Conservation (phyloP, 2,329 filamentous ascomycete genomes). For the Decorospora gaudefroyi region DNA sequence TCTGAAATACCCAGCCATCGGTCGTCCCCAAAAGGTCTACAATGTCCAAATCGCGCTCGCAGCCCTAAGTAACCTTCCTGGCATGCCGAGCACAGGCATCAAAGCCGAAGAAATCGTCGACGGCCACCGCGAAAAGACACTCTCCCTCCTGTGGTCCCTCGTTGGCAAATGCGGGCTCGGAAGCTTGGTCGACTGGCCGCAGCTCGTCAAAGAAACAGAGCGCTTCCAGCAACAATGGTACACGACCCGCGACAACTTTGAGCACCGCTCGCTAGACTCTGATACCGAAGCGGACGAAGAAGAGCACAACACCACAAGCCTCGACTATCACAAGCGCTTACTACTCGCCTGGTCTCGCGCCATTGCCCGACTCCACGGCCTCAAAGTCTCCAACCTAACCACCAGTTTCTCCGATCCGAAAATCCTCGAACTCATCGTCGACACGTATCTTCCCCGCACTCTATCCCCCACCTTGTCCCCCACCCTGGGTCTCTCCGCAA, state of each 20-base stretch:
- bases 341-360: constrained; percentile 61
- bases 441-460: constrained; percentile 56
- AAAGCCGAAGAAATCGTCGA: constrained; percentile 64
- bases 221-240: constrained; percentile 49
- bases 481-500: constrained; percentile 36
- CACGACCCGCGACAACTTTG: constrained; percentile 33
- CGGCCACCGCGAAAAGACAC: constrained; percentile 66
- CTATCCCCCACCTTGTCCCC: constrained; percentile 9
- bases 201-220: constrained; percentile 57
- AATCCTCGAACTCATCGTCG: constrained; percentile 60
- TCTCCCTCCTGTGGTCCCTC: constrained; percentile 64
- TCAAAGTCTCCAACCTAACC: constrained; percentile 59
- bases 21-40: constrained; percentile 61
- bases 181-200: constrained; percentile 60
- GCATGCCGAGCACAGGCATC: constrained; percentile 51
- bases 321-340: constrained; percentile 49
- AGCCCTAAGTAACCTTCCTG: constrained; percentile 54
- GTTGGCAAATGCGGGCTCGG: constrained; percentile 61
- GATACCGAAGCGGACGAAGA: constrained; percentile 30
- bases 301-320: too few species aligned
- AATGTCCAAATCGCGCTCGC: constrained; percentile 63
- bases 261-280: constrained; percentile 41
- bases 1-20: constrained; percentile 61
- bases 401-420: constrained; percentile 62
- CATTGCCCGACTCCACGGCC: constrained; percentile 54